phyloP scores from a whole-genome alignment of 2,329 filamentous ascomycete genomes.

The Fusarium fracticaudum region DNA sequence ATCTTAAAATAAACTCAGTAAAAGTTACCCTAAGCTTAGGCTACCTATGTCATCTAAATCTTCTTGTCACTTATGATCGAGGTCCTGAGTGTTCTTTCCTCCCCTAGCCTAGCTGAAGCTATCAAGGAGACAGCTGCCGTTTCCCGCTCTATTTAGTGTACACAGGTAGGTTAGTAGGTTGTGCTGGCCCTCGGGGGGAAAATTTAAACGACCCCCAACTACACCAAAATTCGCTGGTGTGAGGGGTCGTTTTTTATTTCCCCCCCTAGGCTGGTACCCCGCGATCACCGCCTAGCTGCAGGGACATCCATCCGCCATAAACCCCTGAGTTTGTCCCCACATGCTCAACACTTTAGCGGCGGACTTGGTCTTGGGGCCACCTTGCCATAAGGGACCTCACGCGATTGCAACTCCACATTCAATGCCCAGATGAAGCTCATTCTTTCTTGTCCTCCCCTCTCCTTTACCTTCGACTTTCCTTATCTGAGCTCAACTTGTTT shows the following conservation, averaged over 20 bases:
- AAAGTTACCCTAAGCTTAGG: no score
- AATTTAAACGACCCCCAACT: no score
- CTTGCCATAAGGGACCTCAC: constrained; percentile 47
- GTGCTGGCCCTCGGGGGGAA: neutral
- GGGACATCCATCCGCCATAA: constrained; percentile 14
- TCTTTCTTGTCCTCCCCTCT: constrained; percentile 23
- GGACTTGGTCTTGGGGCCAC: constrained; percentile 46
- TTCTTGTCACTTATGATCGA: no score
- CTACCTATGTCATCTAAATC: no score
- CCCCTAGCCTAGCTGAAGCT: neutral
- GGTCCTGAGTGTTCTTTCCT: no score
- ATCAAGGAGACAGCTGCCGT: neutral
- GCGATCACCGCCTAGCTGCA: constrained; percentile 27
- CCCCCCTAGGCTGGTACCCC: constrained; percentile 28
- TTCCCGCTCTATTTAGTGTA: neutral
- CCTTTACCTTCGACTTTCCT: constrained; percentile 21
- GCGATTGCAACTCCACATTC: constrained; percentile 41
- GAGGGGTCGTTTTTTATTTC: no score
- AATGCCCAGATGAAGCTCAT: constrained; percentile 33
- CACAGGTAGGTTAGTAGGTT: neutral
- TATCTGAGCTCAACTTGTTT: constrained; percentile 34
- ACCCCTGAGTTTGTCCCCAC: constrained; percentile 42
- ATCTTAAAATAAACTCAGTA: no score
- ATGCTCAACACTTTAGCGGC: constrained; percentile 37
- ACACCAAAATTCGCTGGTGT: no score